A percentile compares a stretch with the other conserved stretches of the same genome.
phyloP scores from a whole-genome alignment of 306 rosid genomes.

The Vicia sativa region DNA sequence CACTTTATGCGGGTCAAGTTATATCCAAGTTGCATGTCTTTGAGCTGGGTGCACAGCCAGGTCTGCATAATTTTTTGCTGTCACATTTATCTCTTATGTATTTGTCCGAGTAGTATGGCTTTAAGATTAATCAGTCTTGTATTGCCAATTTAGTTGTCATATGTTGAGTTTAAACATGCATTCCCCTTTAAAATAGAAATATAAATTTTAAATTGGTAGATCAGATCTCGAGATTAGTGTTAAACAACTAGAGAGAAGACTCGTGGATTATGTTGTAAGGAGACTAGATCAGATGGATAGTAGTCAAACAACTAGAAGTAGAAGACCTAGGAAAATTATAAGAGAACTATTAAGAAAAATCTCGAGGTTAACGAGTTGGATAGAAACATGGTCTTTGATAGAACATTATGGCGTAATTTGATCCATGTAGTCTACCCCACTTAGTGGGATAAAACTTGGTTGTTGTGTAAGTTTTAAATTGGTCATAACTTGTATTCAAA shows the following conservation, averaged over 20 bases:
- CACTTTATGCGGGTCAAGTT: conserved; percentile 93
- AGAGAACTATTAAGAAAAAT: no score
- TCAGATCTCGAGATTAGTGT: no score
- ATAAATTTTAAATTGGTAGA: neutral
- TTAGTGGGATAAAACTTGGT: no score
- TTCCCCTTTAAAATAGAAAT: conserved; percentile 5
- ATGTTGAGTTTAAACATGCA: conserved; percentile 12
- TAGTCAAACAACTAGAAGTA: no score
- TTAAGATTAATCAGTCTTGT: conserved; percentile 28
- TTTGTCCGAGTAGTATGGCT: conserved; percentile 25
- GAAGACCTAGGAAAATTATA: no score
- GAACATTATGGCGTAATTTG: no score
- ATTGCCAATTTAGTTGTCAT: conserved; percentile 6
- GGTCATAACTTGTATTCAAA: conserved; percentile 14
- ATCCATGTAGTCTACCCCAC: no score
- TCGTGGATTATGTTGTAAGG: no score
- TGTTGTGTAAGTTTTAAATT: neutral
- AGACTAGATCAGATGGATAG: no score
- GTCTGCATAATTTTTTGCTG: conserved; percentile 46
- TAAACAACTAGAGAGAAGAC: no score
- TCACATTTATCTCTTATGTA: conserved; percentile 16
- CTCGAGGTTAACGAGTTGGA: no score
- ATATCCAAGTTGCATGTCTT: conserved; percentile 90
- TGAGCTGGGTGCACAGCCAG: conserved; percentile 99
- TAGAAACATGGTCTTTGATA: no score